Percentiles rank a stretch among this genome's conserved stretches.
These are phyloP conservation scores for Chalciporus pseudorubinellus DNA, from an alignment of 768 basidiomycete species.

Conservation along the genomic window DNA sequence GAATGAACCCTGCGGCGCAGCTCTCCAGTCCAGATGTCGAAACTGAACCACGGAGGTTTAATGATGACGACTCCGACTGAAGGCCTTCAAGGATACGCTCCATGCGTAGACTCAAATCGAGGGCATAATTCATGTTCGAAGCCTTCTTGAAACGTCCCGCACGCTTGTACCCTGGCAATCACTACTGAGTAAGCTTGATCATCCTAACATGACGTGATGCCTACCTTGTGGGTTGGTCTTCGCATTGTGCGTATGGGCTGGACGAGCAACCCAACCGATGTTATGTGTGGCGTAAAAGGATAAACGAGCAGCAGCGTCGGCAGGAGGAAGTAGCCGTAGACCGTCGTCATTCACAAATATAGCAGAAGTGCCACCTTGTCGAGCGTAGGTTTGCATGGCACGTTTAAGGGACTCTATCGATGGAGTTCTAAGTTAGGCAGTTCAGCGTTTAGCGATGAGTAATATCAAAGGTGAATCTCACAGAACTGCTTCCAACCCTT, in stretches of 20 bases:
- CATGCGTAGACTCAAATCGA: constrained; percentile 41
- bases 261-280: constrained; percentile 61
- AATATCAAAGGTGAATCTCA: constrained; percentile 27
- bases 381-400: constrained; percentile 62
- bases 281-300: constrained; percentile 55
- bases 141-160: constrained; percentile 93
- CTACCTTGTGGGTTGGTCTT: constrained; percentile 51
- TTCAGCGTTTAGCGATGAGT: not conserved
- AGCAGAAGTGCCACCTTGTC: constrained; percentile 59
- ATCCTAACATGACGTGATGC: constrained; percentile 27
- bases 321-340: constrained; percentile 46
- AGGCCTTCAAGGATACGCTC: constrained; percentile 31
- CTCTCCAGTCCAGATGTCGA: constrained; percentile 24
- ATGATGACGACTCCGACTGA: constrained; percentile 25
- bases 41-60: constrained; percentile 21
- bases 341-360: constrained; percentile 66
- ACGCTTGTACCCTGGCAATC: constrained; percentile 29
- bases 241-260: constrained; percentile 42
- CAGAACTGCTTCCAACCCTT: constrained; percentile 50
- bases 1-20: constrained; percentile 27
- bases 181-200: constrained; percentile 23
- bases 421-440: constrained; percentile 32
- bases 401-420: constrained; percentile 55
- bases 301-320: constrained; percentile 46
- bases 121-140: constrained; percentile 86